Evolutionary conservation across 164 flowering plant genomes (phyloP).

Genomic region (Tinospora cordifolia): DNA sequence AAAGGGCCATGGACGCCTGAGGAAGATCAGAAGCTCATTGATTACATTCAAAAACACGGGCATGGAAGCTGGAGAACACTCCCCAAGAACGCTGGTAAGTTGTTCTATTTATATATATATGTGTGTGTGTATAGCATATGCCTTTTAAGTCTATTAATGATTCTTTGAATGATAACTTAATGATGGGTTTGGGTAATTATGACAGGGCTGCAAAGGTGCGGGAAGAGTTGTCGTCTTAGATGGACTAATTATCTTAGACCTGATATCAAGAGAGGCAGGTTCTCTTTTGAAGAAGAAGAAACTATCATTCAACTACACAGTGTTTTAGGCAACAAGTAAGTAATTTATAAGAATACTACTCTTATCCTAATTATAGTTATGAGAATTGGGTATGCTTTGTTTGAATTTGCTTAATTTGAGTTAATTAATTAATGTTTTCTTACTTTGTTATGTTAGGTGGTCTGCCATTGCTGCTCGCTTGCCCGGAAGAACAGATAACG

Average conservation of each 20-base stretch:
- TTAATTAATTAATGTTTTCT: not conserved
- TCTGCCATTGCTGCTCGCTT: constrained; percentile 62
- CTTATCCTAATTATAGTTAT: too few species aligned
- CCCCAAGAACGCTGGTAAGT: constrained; percentile 79
- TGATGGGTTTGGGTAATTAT: not conserved
- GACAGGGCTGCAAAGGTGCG: constrained; percentile 56
- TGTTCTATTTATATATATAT: not conserved
- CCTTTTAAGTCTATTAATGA: not conserved
- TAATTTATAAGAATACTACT: not conserved
- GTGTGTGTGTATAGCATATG: not conserved
- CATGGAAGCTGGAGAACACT: constrained; percentile 89
- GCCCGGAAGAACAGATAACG: constrained; percentile 71
- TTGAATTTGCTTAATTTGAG: not conserved
- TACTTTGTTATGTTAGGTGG: constrained; percentile 37
- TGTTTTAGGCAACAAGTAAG: constrained; percentile 58
- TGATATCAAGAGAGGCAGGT: constrained; percentile 62
- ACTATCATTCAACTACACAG: constrained; percentile 56
- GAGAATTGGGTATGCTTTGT: not conserved
- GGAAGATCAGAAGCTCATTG: constrained; percentile 80
- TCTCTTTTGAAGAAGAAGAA: constrained; percentile 64
- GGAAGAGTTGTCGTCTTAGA: constrained; percentile 69
- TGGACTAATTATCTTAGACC: constrained; percentile 76
- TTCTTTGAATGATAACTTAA: not conserved
- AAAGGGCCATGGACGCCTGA: constrained; percentile 95
- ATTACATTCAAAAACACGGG: constrained; percentile 70